Evolutionary conservation across 345 rosid genomes (phyloP).

Genomic region (Aquilaria yunnanensis): DNA sequence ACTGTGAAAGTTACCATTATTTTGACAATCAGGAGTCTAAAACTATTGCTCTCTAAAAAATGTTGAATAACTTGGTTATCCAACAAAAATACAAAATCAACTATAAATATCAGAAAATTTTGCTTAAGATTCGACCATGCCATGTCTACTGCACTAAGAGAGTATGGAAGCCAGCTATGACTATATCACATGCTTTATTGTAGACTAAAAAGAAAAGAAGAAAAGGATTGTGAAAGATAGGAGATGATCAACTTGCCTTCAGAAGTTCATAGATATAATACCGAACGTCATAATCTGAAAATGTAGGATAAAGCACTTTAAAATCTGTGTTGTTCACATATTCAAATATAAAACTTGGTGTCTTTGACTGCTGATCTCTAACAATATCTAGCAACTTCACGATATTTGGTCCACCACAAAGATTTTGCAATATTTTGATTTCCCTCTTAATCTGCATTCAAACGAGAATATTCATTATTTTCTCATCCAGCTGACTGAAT

Average conservation of each 20-base stretch:
- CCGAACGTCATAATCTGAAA: conserved; percentile 80
- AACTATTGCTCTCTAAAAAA: too few species aligned
- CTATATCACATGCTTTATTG: too few species aligned
- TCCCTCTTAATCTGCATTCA: conserved; percentile 89
- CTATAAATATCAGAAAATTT: too few species aligned
- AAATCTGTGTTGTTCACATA: conserved; percentile 90
- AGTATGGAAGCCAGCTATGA: too few species aligned
- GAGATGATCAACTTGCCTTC: conserved; percentile 42
- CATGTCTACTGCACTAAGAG: too few species aligned
- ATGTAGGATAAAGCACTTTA: conserved; percentile 90
- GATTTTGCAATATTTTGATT: conserved; percentile 95
- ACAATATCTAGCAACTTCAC: conserved; percentile 93
- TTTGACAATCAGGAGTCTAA: too few species aligned
- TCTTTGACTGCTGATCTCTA: conserved; percentile 94
- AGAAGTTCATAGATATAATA: conserved; percentile 86
- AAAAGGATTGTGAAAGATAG: conserved; percentile 5
- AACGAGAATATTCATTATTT: neutral
- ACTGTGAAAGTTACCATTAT: too few species aligned
- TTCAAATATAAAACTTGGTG: conserved; percentile 92
- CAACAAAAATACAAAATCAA: too few species aligned
- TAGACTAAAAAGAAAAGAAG: too few species aligned
- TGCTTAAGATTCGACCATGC: too few species aligned
- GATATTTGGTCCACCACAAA: conserved; percentile 94
- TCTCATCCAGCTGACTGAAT: too few species aligned
- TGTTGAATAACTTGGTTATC: too few species aligned